A percentile compares a stretch with the other conserved stretches of the same genome.
Conservation (phyloP, 805 yeast genomes). For the Zygosaccharomyces lentus region DNA sequence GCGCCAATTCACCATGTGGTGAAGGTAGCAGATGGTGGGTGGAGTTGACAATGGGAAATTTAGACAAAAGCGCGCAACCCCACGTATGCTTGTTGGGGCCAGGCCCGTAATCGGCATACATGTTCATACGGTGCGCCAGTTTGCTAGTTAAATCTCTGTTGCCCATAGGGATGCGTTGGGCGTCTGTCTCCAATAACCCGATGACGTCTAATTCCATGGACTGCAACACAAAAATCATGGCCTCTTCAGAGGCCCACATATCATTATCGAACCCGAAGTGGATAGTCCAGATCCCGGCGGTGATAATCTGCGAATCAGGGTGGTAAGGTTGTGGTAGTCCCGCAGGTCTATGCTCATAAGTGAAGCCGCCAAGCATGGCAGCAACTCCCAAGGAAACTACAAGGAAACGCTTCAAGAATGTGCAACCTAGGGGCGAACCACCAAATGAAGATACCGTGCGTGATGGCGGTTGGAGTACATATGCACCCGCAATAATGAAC, state of each 20-base stretch:
- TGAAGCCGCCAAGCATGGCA: slow-evolving; percentile 21
- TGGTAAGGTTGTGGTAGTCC: slow-evolving; percentile 62
- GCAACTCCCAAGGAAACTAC: slow-evolving; percentile 17
- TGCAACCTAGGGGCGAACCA: slow-evolving; percentile 8
- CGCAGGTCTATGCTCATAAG: slow-evolving; percentile 28
- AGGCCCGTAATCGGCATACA: slow-evolving; percentile 96
- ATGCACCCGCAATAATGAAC: slow-evolving; percentile 51
- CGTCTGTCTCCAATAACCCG: slow-evolving; percentile 88
- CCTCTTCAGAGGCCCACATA: slow-evolving; percentile 93
- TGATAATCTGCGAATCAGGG: slow-evolving; percentile 63
- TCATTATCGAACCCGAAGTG: slow-evolving; percentile 97
- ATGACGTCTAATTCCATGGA: slow-evolving; percentile 90
- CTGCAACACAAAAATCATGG: slow-evolving; percentile 77
- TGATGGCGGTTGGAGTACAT: slow-evolving; percentile 9
- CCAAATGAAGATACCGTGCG: background rate
- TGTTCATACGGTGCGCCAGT: slow-evolving; percentile 85
- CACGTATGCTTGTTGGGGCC: slow-evolving; percentile 98
- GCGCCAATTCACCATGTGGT: slow-evolving; percentile 97
- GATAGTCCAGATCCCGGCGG: slow-evolving; percentile 98
- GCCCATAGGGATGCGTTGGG: slow-evolving; percentile 91
- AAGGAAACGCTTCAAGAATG: slow-evolving; percentile 18
- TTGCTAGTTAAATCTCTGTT: slow-evolving; percentile 90
- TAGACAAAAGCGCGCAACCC: slow-evolving; percentile 91
- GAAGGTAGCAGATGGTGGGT: slow-evolving; percentile 91
- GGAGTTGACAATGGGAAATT: slow-evolving; percentile 88